A percentile compares a stretch with the other conserved stretches of the same genome.
These are phyloP conservation scores for Spiraea crenata DNA, from an alignment of 331 rosid species.

Conservation along the genomic window DNA sequence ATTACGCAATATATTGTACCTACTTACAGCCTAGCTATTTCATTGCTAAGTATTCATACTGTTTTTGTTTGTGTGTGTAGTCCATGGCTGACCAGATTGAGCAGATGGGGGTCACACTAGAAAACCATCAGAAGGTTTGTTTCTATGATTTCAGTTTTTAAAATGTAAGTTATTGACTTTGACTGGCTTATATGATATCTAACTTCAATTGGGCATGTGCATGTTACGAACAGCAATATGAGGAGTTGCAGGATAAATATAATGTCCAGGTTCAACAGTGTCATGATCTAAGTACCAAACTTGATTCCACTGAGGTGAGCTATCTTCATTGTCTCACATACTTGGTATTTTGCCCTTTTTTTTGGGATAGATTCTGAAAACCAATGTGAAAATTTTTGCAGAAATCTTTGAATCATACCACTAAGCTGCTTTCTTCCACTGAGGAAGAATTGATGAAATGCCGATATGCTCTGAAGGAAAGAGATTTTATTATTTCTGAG, in stretches of 20 bases:
- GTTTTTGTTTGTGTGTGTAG: constrained; percentile 33
- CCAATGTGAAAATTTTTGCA: constrained; percentile 17
- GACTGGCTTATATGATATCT: background rate
- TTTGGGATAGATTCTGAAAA: constrained; percentile 7
- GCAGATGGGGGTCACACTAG: constrained; percentile 65
- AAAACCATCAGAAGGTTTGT: constrained; percentile 76
- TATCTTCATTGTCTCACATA: constrained; percentile 5
- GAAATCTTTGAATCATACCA: constrained; percentile 64
- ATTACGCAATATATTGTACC: background rate
- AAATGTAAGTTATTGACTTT: background rate
- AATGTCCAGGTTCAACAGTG: constrained; percentile 65
- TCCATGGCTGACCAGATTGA: constrained; percentile 91
- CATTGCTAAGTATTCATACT: constrained; percentile 5
- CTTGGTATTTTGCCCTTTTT: background rate
- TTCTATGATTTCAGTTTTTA: background rate
- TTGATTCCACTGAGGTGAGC: constrained; percentile 75
- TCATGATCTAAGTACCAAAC: constrained; percentile 63
- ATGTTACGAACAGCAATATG: constrained; percentile 51
- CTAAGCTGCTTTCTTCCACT: constrained; percentile 50
- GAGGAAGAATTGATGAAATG: constrained; percentile 76
- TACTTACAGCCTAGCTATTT: background rate
- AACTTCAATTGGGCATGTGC: constrained; percentile 15
- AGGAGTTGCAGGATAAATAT: constrained; percentile 69
- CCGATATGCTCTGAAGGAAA: constrained; percentile 60
- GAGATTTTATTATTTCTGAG: constrained; percentile 70